Percentiles rank a stretch among this genome's conserved stretches.
Conservation (phyloP, 768 basidiomycete species). For the Agaricus subrufescens region DNA sequence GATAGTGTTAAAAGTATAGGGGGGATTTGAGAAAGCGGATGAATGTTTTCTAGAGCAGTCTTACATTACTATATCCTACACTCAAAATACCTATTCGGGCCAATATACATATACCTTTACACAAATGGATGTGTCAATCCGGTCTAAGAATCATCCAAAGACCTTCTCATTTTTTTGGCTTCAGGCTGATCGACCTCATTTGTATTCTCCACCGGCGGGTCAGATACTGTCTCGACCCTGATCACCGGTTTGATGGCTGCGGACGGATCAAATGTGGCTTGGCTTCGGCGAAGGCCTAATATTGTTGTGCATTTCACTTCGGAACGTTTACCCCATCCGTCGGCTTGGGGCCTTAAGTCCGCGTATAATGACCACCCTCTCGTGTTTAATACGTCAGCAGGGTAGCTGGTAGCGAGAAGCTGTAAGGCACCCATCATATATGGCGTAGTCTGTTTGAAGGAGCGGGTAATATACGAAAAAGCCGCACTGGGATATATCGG, state of each 20-base stretch:
- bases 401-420: slow-evolving; percentile 59
- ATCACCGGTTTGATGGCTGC: neutral
- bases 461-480: slow-evolving; percentile 76
- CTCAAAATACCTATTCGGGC: slow-evolving; percentile 14
- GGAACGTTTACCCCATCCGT: slow-evolving; percentile 81
- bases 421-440: slow-evolving; percentile 74
- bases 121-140: slow-evolving; percentile 32
- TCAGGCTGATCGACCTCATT: slow-evolving; percentile 22
- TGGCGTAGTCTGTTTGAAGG: slow-evolving; percentile 77
- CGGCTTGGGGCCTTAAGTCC: slow-evolving; percentile 79
- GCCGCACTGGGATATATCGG: slow-evolving; percentile 72
- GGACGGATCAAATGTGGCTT: neutral
- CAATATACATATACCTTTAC: neutral
- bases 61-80: slow-evolving; percentile 10
- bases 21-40: slow-evolving; percentile 7
- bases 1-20: slow-evolving; percentile 11
- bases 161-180: slow-evolving; percentile 38
- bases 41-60: neutral
- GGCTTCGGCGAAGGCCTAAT: slow-evolving; percentile 36
- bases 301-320: slow-evolving; percentile 70
- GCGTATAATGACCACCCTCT: slow-evolving; percentile 78
- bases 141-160: slow-evolving; percentile 51
- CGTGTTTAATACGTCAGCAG: slow-evolving; percentile 52
- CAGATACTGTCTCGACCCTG: neutral
- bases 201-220: slow-evolving; percentile 9